Evolutionary conservation across 345 rosid genomes (phyloP).

Genomic region (Syzygium jambos): DNA sequence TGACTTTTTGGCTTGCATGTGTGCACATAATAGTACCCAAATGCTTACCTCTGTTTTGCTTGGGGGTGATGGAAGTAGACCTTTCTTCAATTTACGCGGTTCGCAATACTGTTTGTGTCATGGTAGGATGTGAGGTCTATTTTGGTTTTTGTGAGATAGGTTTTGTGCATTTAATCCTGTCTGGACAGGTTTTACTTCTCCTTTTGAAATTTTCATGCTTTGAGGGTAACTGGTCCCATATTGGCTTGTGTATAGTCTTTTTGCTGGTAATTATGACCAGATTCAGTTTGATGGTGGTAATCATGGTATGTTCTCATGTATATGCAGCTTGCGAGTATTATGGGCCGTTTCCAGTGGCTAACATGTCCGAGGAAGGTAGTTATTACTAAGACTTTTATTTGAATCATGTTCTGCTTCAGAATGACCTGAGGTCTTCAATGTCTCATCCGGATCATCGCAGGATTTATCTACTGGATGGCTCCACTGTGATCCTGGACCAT

Average conservation of each 20-base stretch:
- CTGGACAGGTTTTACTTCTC: not conserved
- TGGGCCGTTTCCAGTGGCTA: conserved; percentile 91
- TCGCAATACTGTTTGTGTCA: not conserved
- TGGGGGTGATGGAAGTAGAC: not conserved
- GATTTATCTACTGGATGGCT: conserved; percentile 94
- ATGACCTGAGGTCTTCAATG: not conserved
- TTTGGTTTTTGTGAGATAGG: not conserved
- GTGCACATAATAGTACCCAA: not conserved
- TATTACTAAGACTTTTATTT: conserved; percentile 3
- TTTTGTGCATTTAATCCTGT: not conserved
- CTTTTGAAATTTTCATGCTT: not conserved
- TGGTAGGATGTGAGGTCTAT: not conserved
- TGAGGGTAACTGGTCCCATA: not conserved
- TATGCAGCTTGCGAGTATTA: conserved; percentile 78
- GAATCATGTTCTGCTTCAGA: not conserved
- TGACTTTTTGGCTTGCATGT: not conserved
- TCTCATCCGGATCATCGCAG: conserved; percentile 21
- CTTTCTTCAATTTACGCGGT: not conserved
- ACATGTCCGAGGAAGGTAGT: conserved; percentile 96
- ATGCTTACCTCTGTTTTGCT: not conserved
- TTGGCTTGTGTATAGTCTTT: not conserved
- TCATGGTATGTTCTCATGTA: not conserved
- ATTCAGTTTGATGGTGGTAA: not conserved
- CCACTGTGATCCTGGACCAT: conserved; percentile 90
- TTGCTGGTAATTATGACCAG: not conserved